Evolutionary conservation across 2,329 filamentous ascomycete species (phyloP), one percentile per base, ranked within the genome.

Genomic region (Calonectria henricotiae): DNA sequence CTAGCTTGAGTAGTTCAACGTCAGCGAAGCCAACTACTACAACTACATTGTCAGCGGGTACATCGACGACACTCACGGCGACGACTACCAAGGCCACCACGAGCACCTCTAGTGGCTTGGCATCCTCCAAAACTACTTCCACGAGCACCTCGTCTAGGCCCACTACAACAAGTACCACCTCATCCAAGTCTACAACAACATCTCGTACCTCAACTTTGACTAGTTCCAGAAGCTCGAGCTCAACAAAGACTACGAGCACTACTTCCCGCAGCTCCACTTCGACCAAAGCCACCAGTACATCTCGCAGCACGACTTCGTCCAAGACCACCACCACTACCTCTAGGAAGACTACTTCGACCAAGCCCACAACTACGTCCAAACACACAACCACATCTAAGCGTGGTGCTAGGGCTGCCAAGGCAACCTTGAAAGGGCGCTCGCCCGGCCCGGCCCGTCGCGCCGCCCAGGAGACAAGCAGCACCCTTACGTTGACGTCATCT

Each of bases 31-130:
- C 44, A 37, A 54, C 49, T 30, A 67, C 71, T 20, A 37, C 72
- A 20, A 72, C 54, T n/a, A 62, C 71, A 12, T 15, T 23, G 25
- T 30, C 47, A n/a, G 32, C 47, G 5, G 15, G 12, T 32, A n/a
- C 12, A 27, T 30, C 47, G 4, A 65, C 37, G 2, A 32, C 63
- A 1, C n/a, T n/a, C n/a, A n/a, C n/a, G n/a, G n/a, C 69, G 55
- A 66, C 68, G 4, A 66, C 58, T 9, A 69, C 71, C 43, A 71
- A 75, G 25, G 63, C 69, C 25, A 69, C 39, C 13, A 64, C 74
- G 37, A 74, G 67, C 51, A 61, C 65, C 9, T 60, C 69, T 30
- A 69, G 63, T n/a, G 74, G 69, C 12, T 51, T 72, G 9, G 71
- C 72, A n/a, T 65, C 68, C 8, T 41, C 60, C 17, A 46, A 58